Evolutionary conservation across 495 filamentous ascomycete species (phyloP).

Genomic region (Tuber borchii): DNA sequence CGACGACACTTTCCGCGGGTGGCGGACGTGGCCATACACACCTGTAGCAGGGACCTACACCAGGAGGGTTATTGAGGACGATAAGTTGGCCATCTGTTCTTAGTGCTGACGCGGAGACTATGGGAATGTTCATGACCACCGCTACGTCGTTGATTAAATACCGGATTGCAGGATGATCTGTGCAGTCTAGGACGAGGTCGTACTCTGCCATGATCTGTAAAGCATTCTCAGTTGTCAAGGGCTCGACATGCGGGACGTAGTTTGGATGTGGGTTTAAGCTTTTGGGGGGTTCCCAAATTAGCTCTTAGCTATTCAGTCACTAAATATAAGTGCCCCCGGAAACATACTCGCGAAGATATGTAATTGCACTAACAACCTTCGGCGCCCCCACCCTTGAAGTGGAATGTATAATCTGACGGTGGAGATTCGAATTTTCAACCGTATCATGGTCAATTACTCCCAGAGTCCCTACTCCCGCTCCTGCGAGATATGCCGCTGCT

Average conservation of each 20-base stretch:
- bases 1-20: constrained; percentile 65
- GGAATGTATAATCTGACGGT: constrained; percentile 80
- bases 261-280: constrained; percentile 29
- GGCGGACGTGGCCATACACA: constrained; percentile 88
- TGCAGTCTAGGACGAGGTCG: constrained; percentile 82
- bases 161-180: constrained; percentile 77
- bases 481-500: constrained; percentile 80
- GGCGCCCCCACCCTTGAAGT: constrained; percentile 62
- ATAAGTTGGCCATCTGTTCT: constrained; percentile 84
- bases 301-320: background rate
- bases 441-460: constrained; percentile 81
- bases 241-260: constrained; percentile 36
- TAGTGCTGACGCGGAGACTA: constrained; percentile 82
- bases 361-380: constrained; percentile 75
- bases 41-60: constrained; percentile 73
- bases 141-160: constrained; percentile 90
- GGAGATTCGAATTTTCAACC: constrained; percentile 85
- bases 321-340: background rate
- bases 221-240: constrained; percentile 46
- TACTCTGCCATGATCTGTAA: constrained; percentile 47
- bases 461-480: constrained; percentile 75
- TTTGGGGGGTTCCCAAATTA: background rate
- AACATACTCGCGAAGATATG: constrained; percentile 58
- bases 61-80: constrained; percentile 61
- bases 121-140: constrained; percentile 66